Evolutionary conservation across 306 rosid species (phyloP).

Genomic region (Elaeagnus macrophylla): DNA sequence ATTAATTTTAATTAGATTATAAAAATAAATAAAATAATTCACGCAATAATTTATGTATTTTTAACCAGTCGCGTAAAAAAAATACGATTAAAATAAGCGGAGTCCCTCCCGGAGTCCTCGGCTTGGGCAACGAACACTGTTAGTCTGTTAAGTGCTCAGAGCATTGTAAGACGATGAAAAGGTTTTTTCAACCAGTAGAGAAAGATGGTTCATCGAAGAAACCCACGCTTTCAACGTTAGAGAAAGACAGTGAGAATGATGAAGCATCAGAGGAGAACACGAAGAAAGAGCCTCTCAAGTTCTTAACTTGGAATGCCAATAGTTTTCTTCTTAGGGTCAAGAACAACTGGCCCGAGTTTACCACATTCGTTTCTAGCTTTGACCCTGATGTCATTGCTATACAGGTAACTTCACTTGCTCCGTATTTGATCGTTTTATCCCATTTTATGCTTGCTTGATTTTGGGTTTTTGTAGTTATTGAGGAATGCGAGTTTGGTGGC

Average conservation of each 20-base stretch:
- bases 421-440: not conserved
- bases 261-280: constrained; percentile 13
- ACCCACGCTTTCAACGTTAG: constrained; percentile 30
- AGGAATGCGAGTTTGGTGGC: constrained; percentile 9
- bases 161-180: constrained; percentile 43
- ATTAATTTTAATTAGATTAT: too few relatives aligned
- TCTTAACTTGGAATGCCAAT: constrained; percentile 93
- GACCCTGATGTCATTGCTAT: constrained; percentile 86
- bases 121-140: not conserved
- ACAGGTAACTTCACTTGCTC: constrained; percentile 37
- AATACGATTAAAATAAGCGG: too few relatives aligned
- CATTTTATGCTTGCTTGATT: not conserved
- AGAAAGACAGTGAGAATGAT: constrained; percentile 19
- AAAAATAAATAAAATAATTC: too few relatives aligned
- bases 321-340: constrained; percentile 78
- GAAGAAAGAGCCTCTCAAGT: constrained; percentile 69
- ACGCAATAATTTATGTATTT: too few relatives aligned
- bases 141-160: not conserved
- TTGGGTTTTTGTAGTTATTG: constrained; percentile 4
- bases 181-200: constrained; percentile 66
- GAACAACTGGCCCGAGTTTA: constrained; percentile 67
- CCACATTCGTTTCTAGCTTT: constrained; percentile 42
- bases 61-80: too few relatives aligned
- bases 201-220: constrained; percentile 67
- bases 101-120: too few relatives aligned